phyloP scores from a whole-genome alignment of 495 filamentous ascomycete species.

The Penicillium taxi region DNA sequence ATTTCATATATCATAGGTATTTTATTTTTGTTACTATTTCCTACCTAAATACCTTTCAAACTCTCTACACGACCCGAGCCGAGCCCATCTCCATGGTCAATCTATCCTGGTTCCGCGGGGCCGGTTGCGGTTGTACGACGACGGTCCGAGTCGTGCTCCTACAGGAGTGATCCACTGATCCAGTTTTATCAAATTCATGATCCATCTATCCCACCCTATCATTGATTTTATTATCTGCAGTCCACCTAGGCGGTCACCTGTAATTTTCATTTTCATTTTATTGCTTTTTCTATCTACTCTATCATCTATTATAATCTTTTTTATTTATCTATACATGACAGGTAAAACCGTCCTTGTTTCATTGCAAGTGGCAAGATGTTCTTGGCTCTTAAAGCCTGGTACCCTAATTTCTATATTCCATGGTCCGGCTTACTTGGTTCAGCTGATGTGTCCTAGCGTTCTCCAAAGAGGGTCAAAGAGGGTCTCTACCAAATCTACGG shows the following conservation, averaged over 20 bases:
- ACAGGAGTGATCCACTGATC: neutral
- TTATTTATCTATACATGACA: no score
- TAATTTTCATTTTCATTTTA: neutral
- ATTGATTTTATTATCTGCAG: no score
- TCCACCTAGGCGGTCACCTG: no score
- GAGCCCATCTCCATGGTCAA: slow-evolving; percentile 25
- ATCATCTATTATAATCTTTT: neutral
- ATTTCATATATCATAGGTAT: neutral
- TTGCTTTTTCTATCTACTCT: neutral
- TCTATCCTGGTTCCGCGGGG: slow-evolving; percentile 26
- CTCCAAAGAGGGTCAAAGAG: slow-evolving; percentile 15
- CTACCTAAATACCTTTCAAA: neutral
- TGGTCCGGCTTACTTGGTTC: slow-evolving; percentile 14
- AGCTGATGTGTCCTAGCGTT: slow-evolving; percentile 21
- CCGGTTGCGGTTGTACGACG: slow-evolving; percentile 28
- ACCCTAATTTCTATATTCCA: no score
- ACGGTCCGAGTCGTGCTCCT: slow-evolving; percentile 19
- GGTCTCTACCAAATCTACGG: slow-evolving; percentile 34
- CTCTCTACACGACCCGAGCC: slow-evolving; percentile 26
- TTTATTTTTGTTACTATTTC: neutral
- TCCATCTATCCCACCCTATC: no score
- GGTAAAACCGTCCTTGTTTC: no score
- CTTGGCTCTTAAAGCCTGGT: no score
- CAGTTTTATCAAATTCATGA: no score
- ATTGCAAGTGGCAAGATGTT: no score